Evolutionary conservation across 495 filamentous ascomycete genomes (phyloP), one percentile per base, ranked within the genome.

Genomic region (Clavariopsis aquatica): DNA sequence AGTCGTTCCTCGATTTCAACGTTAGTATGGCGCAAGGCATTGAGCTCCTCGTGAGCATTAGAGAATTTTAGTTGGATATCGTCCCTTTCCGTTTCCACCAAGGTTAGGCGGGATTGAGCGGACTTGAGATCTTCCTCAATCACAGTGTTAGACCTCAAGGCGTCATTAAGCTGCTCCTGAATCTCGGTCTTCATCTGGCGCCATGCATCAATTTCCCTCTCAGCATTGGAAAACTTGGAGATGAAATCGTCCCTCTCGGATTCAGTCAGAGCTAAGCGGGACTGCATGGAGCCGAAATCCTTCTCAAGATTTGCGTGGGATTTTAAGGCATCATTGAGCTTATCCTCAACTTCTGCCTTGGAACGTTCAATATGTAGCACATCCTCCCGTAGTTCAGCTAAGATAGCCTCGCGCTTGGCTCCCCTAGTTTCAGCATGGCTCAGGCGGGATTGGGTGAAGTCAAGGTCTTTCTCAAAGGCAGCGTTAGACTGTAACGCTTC

Each of bases 21-120:
- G 19, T 65, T 69, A 3, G 62, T 65, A 13, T 31, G 36, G 4
- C 60, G 49, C 34, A 49, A 59, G 20, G 56, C n/a, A 17, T 59
- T 23, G 23, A 60, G 13, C 29, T 60, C 57, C 5, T 31, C 46
- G 17, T 54, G 24, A 1, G 60, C 51, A 9, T 46, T 29, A 38
- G 59, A 52, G 28, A 62, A 20, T 26, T 53, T 58, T 2, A n/a
- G 15, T 5, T 52, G 26, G 22, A 60, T 36, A 13, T 49, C 41
- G 19, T 12, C 22, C 10, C 28, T 24, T 43, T 53, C 57, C 5
- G 51, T 38, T 19, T 66, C 64, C 26, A 54, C 54, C 24, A 20
- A 10, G 8, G 1, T 19, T 5, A 56, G 52, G 34, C 17, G 28
- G 8, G 31, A 46, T 49, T 12, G 46, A 27, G 60, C 27, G 8